phyloP scores from a whole-genome alignment of 78 protist species.

The Tieghemostelium lacteum region DNA sequence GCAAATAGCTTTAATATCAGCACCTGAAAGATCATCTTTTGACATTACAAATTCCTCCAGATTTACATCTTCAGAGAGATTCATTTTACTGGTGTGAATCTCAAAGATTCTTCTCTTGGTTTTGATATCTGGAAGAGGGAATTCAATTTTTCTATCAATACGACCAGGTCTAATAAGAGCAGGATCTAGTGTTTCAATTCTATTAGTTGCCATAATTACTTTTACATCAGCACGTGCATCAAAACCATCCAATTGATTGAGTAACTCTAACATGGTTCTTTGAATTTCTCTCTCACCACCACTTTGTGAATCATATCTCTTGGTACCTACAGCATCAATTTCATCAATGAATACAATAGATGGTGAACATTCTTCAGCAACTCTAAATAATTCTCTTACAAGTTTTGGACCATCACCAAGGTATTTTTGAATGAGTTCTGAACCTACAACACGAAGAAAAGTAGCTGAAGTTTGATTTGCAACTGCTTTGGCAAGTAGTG shows the following conservation, averaged over 20 bases:
- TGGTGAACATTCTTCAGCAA: conserved; percentile 98
- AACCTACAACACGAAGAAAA: conserved; percentile 99
- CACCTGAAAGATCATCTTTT: conserved; percentile 99
- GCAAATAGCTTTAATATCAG: conserved; percentile 99
- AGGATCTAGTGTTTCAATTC: conserved; percentile 98
- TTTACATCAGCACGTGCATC: conserved; percentile 99
- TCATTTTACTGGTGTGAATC: conserved; percentile 97
- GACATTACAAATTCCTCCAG: conserved; percentile 97
- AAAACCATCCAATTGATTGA: conserved; percentile 99
- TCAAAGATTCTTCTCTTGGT: conserved; percentile 94
- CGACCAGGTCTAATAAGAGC: conserved; percentile 99
- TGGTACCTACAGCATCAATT: conserved; percentile 99
- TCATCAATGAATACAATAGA: conserved; percentile 99
- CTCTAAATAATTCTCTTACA: conserved; percentile 98
- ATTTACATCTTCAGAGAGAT: conserved; percentile 97
- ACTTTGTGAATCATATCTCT: conserved; percentile 95
- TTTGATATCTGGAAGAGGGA: conserved; percentile 98
- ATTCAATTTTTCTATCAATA: conserved; percentile 99
- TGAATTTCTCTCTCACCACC: conserved; percentile 99
- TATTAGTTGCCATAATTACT: conserved; percentile 99
- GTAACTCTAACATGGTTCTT: conserved; percentile 99
- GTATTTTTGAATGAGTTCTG: conserved; percentile 99
- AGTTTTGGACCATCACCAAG: conserved; percentile 99
- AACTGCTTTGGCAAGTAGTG: conserved; percentile 99
- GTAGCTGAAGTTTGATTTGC: conserved; percentile 99